A percentile compares a stretch with the other conserved stretches of the same genome.
These are phyloP conservation scores for Penicillium vulpinum DNA, from an alignment of 2,329 filamentous ascomycete species.

Conservation along the genomic window DNA sequence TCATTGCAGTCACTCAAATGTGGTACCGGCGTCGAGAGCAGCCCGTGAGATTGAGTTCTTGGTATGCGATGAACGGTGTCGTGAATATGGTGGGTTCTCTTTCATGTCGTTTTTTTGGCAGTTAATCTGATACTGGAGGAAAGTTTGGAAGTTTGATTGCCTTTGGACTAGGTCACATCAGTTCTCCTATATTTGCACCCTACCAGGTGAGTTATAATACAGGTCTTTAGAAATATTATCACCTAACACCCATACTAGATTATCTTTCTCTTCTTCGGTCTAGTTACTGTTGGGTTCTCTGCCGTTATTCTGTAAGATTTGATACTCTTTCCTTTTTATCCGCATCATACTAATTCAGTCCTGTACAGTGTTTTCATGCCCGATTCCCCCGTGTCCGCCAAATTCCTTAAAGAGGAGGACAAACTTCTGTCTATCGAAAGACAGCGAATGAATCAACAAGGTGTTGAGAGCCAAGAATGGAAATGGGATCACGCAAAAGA, in stretches of 20 bases:
- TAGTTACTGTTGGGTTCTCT: conserved; percentile 55
- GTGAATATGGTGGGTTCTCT: conserved; percentile 48
- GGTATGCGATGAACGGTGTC: conserved; percentile 59
- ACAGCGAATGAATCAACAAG: conserved; percentile 53
- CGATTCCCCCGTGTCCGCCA: conserved; percentile 62
- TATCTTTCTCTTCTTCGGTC: conserved; percentile 42
- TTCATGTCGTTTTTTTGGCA: not conserved
- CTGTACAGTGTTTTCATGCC: conserved; percentile 55
- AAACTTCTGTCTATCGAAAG: conserved; percentile 60
- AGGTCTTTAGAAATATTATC: too few relatives aligned
- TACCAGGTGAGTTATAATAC: conserved; percentile 49
- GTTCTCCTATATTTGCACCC: conserved; percentile 44
- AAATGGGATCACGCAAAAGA: conserved; percentile 58
- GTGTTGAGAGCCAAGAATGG: conserved; percentile 46
- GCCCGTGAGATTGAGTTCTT: conserved; percentile 52
- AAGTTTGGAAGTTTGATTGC: conserved; percentile 55
- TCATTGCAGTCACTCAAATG: conserved; percentile 56
- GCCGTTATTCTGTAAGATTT: conserved; percentile 48
- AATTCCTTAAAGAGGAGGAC: conserved; percentile 58
- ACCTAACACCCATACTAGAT: conserved; percentile 23
- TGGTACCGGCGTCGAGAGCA: conserved; percentile 57
- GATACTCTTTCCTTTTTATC: not conserved
- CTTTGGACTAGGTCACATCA: conserved; percentile 54
- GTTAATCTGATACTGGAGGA: not conserved
- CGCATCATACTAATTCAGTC: not conserved